Percentiles rank a stretch among this genome's conserved stretches.
These are phyloP conservation scores for Dothiorella sarmentorum DNA, from an alignment of 2,329 filamentous ascomycete species.

Conservation along the genomic window DNA sequence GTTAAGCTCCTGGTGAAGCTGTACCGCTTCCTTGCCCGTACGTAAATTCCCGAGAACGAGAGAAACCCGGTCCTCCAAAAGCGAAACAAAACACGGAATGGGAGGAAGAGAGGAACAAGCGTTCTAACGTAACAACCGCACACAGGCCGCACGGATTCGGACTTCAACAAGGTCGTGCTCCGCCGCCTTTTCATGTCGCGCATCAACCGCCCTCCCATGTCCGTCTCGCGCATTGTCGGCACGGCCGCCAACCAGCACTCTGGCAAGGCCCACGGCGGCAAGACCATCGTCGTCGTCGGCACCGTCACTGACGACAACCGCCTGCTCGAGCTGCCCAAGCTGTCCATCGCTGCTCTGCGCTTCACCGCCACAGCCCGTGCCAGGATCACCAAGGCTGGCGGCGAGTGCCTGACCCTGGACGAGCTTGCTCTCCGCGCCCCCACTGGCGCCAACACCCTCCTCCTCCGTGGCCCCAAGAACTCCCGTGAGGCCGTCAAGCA, in stretches of 20 bases:
- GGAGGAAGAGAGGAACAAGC: neutral
- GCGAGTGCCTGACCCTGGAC: conserved; percentile 92
- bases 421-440: conserved; percentile 94
- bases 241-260: conserved; percentile 52
- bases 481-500: conserved; percentile 97
- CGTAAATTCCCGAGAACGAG: conserved; percentile 39
- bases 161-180: conserved; percentile 99
- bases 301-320: conserved; percentile 98
- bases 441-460: conserved; percentile 93
- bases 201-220: conserved; percentile 87
- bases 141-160: conserved; percentile 86
- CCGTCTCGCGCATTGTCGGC: conserved; percentile 81
- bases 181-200: conserved; percentile 97
- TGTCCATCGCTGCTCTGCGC: conserved; percentile 88
- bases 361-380: conserved; percentile 96
- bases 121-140: neutral
- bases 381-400: conserved; percentile 87
- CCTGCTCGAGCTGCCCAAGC: conserved; percentile 76
- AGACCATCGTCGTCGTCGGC: conserved; percentile 91
- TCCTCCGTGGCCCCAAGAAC: conserved; percentile 98
- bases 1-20: conserved; percentile 97
- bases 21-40: conserved; percentile 95
- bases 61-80: neutral
- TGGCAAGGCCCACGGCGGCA: conserved; percentile 58
- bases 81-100: neutral